Conservation (phyloP, 768 basidiomycete species). For the Kwoniella sp. region DNA sequence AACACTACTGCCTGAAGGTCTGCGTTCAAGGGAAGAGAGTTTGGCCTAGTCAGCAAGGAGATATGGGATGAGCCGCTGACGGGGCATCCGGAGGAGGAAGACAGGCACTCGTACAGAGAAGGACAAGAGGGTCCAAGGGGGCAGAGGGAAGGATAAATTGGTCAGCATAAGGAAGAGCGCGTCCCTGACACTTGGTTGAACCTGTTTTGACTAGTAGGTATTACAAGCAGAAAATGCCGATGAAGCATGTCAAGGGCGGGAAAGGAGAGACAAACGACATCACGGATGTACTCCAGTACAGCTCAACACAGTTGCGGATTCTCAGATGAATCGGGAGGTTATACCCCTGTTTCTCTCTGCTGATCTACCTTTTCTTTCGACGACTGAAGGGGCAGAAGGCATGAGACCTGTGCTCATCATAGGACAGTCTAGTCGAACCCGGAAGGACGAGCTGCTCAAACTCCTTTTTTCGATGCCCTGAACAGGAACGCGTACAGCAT, state of each 20-base stretch:
- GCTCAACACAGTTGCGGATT: neutral
- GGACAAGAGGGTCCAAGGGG: neutral
- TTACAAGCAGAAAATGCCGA: too few species aligned
- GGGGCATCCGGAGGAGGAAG: neutral
- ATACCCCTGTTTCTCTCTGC: neutral
- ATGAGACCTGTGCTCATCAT: neutral
- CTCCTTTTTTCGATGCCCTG: neutral
- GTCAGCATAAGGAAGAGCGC: neutral
- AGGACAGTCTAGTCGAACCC: too few species aligned
- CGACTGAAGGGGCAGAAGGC: neutral
- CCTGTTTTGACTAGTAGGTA: too few species aligned
- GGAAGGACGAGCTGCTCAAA: neutral
- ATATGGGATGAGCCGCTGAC: constrained; percentile 9
- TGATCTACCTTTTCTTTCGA: neutral
- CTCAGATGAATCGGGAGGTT: neutral
- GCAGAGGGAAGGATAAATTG: neutral
- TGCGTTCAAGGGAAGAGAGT: too few species aligned
- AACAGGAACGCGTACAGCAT: neutral
- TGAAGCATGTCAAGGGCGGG: too few species aligned
- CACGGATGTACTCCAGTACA: too few species aligned
- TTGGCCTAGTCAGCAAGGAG: neutral
- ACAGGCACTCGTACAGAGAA: neutral
- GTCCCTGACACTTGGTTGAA: constrained; percentile 10
- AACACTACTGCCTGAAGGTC: neutral
- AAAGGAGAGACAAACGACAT: too few species aligned